Conservation (phyloP, 1,139 yeast species). For the Pneumocystis jirovecii region DNA sequence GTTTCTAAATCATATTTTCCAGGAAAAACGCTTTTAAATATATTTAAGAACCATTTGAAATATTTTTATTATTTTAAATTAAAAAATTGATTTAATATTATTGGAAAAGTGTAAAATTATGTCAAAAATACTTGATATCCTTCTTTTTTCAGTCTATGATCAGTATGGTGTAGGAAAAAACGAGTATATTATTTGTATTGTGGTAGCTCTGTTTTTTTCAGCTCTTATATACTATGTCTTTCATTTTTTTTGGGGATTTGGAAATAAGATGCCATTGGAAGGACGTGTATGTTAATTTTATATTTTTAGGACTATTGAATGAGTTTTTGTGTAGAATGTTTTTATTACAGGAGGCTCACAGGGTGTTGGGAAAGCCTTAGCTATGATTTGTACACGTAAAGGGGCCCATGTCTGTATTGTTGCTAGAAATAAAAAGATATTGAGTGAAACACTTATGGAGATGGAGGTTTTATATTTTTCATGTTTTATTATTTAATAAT, state of each 20-base stretch:
- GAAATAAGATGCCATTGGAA: neutral
- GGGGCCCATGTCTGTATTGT: slow-evolving; percentile 59
- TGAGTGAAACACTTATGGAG: slow-evolving; percentile 35
- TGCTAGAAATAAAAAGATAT: slow-evolving; percentile 53
- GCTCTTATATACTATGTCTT: neutral
- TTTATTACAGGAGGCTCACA: slow-evolving; percentile 92
- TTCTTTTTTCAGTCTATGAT: neutral
- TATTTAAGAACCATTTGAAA: too few relatives aligned
- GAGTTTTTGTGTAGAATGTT: slow-evolving; percentile 30
- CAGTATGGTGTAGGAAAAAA: neutral
- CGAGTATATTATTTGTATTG: neutral
- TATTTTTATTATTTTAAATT: too few relatives aligned
- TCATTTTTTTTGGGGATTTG: neutral
- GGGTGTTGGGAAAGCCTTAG: slow-evolving; percentile 77
- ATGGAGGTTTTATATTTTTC: slow-evolving; percentile 23
- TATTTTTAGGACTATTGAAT: neutral
- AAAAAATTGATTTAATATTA: too few relatives aligned
- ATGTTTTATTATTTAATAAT: slow-evolving; percentile 1
- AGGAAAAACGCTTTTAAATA: too few relatives aligned
- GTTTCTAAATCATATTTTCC: too few relatives aligned
- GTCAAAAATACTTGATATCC: neutral
- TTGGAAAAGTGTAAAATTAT: too few relatives aligned
- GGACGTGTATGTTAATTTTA: neutral
- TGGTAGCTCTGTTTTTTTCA: neutral
- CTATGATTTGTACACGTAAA: slow-evolving; percentile 37